A percentile compares a stretch with the other conserved stretches of the same genome.
Conservation (phyloP, 768 basidiomycete genomes). For the Leucocoprinus leucothites region DNA sequence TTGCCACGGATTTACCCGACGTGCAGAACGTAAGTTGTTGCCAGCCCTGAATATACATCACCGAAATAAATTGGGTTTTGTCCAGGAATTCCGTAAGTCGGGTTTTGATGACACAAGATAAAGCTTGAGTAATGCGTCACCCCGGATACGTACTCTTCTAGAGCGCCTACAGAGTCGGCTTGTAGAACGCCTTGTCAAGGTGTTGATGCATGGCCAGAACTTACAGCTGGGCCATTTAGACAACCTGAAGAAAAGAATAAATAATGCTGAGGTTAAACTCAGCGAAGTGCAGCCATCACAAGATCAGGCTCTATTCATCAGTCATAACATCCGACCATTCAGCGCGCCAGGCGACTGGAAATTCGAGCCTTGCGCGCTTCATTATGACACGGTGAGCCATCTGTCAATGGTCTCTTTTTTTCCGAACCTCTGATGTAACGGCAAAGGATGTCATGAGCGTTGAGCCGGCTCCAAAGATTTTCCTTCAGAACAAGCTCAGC, state of each 20-base stretch:
- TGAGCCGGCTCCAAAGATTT: conserved; percentile 70
- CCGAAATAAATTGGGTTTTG: conserved; percentile 4
- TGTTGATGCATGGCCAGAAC: conserved; percentile 57
- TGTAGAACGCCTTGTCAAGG: conserved; percentile 47
- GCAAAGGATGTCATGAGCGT: conserved; percentile 58
- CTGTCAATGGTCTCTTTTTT: neutral
- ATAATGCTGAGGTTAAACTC: conserved; percentile 44
- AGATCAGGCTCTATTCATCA: conserved; percentile 72
- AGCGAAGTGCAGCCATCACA: conserved; percentile 48
- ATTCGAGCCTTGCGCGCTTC: conserved; percentile 71
- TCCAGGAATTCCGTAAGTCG: conserved; percentile 68
- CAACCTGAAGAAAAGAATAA: conserved; percentile 47
- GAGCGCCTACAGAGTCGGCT: conserved; percentile 71
- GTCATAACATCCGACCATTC: conserved; percentile 69
- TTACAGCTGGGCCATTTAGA: conserved; percentile 61
- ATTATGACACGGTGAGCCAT: conserved; percentile 70
- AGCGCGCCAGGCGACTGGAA: conserved; percentile 60
- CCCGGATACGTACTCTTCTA: conserved; percentile 22
- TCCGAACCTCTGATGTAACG: conserved; percentile 9
- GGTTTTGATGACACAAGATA: conserved; percentile 5
- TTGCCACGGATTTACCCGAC: conserved; percentile 60
- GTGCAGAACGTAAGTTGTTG: conserved; percentile 64
- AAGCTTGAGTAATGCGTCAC: conserved; percentile 4
- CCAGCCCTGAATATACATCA: neutral
- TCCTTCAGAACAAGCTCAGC: conserved; percentile 76